Conservation (phyloP, 768 basidiomycete species). For the Tubosaeta sp. region DNA sequence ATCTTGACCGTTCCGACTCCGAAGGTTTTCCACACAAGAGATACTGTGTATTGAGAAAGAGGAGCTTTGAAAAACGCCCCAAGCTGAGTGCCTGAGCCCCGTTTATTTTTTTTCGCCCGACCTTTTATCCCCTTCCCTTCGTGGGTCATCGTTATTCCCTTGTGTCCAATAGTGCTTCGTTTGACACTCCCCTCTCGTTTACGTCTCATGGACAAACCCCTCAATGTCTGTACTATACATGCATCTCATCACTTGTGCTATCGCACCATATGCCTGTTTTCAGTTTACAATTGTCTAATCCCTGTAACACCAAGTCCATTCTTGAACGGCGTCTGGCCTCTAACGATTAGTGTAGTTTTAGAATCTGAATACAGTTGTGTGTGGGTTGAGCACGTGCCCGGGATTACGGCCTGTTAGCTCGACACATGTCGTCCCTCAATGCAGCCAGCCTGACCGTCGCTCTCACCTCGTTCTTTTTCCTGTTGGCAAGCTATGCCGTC, state of each 20-base stretch:
- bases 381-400: conserved; percentile 11
- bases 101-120: conserved; percentile 5
- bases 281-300: conserved; percentile 28
- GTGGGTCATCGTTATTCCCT: neutral
- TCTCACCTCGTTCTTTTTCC: conserved; percentile 49
- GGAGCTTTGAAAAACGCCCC: conserved; percentile 22
- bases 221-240: conserved; percentile 25
- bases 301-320: conserved; percentile 25
- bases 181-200: conserved; percentile 15
- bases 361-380: conserved; percentile 6
- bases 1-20: conserved; percentile 27
- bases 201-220: conserved; percentile 20
- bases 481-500: conserved; percentile 56
- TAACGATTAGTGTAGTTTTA: conserved; percentile 29
- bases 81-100: conserved; percentile 26
- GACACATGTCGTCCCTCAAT: conserved; percentile 29
- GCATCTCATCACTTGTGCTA: conserved; percentile 18
- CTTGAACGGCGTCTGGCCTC: conserved; percentile 11
- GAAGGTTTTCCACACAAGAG: conserved; percentile 24
- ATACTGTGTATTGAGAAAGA: conserved; percentile 16
- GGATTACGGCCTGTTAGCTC: conserved; percentile 25
- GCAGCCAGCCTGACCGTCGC: conserved; percentile 47
- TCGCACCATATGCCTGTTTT: conserved; percentile 22
- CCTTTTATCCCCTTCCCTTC: conserved; percentile 4
- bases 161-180: conserved; percentile 6